phyloP scores from a whole-genome alignment of 208 protist genomes.

The Leishmania tropica region DNA sequence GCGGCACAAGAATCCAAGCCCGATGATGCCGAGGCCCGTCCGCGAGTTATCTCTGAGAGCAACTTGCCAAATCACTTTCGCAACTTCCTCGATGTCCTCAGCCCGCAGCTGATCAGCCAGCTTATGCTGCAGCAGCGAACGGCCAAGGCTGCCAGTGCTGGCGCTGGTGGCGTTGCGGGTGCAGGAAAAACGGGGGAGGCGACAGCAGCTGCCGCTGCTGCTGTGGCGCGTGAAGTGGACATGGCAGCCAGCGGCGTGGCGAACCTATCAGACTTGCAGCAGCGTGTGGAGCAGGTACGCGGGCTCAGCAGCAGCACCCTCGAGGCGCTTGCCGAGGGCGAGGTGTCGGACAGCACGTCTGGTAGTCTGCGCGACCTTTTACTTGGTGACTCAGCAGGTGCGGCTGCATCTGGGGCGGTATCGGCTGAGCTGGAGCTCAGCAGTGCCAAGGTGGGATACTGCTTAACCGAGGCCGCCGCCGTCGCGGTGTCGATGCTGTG shows the following conservation, averaged over 20 bases:
- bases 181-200: slow-evolving; percentile 12
- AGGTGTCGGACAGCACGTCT: slow-evolving; percentile 25
- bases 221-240: slow-evolving; percentile 9
- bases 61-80: slow-evolving; percentile 16
- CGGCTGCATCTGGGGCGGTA: neutral
- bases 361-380: slow-evolving; percentile 21
- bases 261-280: slow-evolving; percentile 31
- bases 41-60: neutral
- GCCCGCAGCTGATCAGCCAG: slow-evolving; percentile 27
- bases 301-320: slow-evolving; percentile 38
- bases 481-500: slow-evolving; percentile 55
- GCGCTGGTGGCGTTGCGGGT: neutral
- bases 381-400: slow-evolving; percentile 1
- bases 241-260: slow-evolving; percentile 17
- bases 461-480: slow-evolving; percentile 39
- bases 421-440: slow-evolving; percentile 32
- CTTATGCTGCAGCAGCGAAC: slow-evolving; percentile 24
- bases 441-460: slow-evolving; percentile 37
- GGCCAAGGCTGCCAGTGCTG: neutral
- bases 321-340: slow-evolving; percentile 25
- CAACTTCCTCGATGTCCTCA: slow-evolving; percentile 29
- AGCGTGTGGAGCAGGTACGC: slow-evolving; percentile 29
- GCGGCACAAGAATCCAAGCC: slow-evolving; percentile 16
- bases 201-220: neutral
- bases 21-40: slow-evolving; percentile 13